Evolutionary conservation across 257 asterid species (phyloP).

Genomic region (Linaria vulgaris): DNA sequence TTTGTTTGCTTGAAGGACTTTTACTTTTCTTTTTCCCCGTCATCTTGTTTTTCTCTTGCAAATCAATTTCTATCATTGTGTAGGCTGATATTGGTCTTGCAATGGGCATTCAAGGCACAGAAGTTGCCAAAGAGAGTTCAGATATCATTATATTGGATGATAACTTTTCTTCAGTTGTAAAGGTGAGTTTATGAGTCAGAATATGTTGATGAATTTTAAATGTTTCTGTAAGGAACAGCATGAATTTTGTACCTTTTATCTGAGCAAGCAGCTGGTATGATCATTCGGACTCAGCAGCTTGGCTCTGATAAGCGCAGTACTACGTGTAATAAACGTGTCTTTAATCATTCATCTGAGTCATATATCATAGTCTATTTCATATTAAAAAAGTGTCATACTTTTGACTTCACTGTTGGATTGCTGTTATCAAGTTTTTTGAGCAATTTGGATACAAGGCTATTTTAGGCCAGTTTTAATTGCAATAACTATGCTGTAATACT

Average conservation of each 20-base stretch:
- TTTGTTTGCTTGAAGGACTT: slow-evolving; percentile 11
- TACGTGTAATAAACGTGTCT: background rate
- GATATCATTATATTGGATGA: slow-evolving; percentile 95
- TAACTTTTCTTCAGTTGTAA: slow-evolving; percentile 88
- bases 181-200: slow-evolving; percentile 51
- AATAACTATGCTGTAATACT: too few relatives aligned
- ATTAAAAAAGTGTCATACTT: too few relatives aligned
- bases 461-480: too few relatives aligned
- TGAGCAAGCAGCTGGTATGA: background rate
- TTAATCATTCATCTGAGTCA: background rate
- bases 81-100: slow-evolving; percentile 99
- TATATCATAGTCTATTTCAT: too few relatives aligned
- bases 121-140: slow-evolving; percentile 98
- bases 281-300: background rate
- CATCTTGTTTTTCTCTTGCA: slow-evolving; percentile 3
- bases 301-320: background rate
- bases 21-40: background rate
- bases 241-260: background rate
- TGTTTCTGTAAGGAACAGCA: background rate
- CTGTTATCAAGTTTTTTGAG: too few relatives aligned
- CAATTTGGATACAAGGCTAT: too few relatives aligned
- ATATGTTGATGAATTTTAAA: background rate
- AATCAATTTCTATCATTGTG: slow-evolving; percentile 25
- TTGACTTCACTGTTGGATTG: too few relatives aligned
- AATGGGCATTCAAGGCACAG: slow-evolving; percentile 98